phyloP scores from a whole-genome alignment of 495 filamentous ascomycete genomes.

The Hypomontagnella submonticulosa region DNA sequence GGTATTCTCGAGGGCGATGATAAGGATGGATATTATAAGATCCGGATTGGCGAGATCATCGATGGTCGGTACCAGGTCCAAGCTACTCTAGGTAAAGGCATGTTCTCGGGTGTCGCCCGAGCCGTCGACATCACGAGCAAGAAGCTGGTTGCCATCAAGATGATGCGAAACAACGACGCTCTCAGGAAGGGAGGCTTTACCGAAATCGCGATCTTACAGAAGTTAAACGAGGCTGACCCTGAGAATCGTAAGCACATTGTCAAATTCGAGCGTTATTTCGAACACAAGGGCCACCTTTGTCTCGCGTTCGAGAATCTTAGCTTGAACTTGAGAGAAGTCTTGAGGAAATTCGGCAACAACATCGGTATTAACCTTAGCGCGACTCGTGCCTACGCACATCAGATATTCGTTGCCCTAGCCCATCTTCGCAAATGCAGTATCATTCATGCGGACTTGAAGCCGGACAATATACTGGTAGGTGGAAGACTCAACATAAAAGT shows the following conservation, averaged over 20 bases:
- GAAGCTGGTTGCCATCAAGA: conserved; percentile 85
- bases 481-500: conserved; percentile 6
- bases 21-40: conserved; percentile 92
- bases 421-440: conserved; percentile 91
- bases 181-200: conserved; percentile 94
- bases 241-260: conserved; percentile 94
- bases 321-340: conserved; percentile 91
- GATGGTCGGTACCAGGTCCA: conserved; percentile 89
- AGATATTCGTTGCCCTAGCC: conserved; percentile 90
- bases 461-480: conserved; percentile 88
- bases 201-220: conserved; percentile 89
- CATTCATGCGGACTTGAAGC: conserved; percentile 94
- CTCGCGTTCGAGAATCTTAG: conserved; percentile 96
- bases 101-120: conserved; percentile 95
- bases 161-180: conserved; percentile 93
- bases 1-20: conserved; percentile 95
- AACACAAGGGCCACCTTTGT: conserved; percentile 94
- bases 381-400: conserved; percentile 87
- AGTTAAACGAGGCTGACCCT: conserved; percentile 82
- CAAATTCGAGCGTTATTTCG: conserved; percentile 84
- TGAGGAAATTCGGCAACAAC: conserved; percentile 96
- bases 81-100: conserved; percentile 88
- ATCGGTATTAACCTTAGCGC: conserved; percentile 88
- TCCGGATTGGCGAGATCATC: conserved; percentile 87
- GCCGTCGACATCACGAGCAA: conserved; percentile 82